Evolutionary conservation across 23 red algal genomes (phyloP).

Genomic region (Gracilaria caudata): DNA sequence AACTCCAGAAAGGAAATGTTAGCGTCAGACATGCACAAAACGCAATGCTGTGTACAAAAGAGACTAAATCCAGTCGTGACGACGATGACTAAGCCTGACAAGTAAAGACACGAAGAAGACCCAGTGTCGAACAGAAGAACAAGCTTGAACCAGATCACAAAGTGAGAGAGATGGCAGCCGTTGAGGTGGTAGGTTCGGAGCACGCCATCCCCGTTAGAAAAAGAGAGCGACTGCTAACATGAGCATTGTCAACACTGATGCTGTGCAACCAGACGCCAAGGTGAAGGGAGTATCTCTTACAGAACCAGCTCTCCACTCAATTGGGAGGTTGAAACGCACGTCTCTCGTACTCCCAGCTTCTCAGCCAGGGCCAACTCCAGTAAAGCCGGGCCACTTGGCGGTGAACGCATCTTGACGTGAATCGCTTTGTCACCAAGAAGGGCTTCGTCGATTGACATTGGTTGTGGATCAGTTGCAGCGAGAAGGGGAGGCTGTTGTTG

Average conservation of each 20-base stretch:
- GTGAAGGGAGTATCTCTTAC: neutral
- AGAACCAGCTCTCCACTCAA: neutral
- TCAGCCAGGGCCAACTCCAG: neutral
- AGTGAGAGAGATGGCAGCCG: neutral
- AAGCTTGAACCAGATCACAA: neutral
- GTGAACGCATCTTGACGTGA: neutral
- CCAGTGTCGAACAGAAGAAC: neutral
- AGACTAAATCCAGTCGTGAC: neutral
- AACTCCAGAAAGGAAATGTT: neutral
- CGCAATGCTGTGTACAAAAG: neutral
- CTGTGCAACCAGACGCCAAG: neutral
- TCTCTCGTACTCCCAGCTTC: neutral
- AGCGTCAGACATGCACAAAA: neutral
- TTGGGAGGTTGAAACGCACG: neutral
- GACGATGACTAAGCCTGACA: neutral
- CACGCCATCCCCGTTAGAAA: neutral
- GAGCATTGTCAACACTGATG: neutral
- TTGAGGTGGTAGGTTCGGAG: neutral
- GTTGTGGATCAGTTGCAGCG: constrained; percentile 22
- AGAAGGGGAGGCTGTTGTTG: constrained; percentile 13
- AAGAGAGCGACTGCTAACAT: neutral
- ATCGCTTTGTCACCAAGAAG: constrained; percentile 9
- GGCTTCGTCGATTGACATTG: neutral
- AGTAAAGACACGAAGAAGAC: neutral
- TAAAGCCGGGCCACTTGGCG: neutral